These are phyloP conservation scores for Ophiocordyceps camponoti-saundersi DNA, from an alignment of 2,329 filamentous ascomycete species.

Conservation along the genomic window DNA sequence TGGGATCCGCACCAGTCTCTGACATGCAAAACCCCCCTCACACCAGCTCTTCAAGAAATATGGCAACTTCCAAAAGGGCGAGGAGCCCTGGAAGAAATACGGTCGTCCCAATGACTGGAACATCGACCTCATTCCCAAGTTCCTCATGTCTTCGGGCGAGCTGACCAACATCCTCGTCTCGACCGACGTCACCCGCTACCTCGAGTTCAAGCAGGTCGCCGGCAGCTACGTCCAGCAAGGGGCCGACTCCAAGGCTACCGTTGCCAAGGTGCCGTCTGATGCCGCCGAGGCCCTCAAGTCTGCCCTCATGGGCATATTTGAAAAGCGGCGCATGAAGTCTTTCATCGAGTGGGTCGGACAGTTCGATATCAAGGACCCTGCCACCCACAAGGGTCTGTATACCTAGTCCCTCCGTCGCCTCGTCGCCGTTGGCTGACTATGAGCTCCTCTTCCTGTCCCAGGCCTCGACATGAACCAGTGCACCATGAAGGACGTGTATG, in stretches of 20 bases:
- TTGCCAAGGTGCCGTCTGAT: conserved; percentile 93
- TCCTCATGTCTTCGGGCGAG: conserved; percentile 97
- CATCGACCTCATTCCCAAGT: conserved; percentile 95
- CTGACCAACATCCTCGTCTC: conserved; percentile 97
- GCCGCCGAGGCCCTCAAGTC: conserved; percentile 80
- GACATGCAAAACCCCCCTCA: not conserved
- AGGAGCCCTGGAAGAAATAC: conserved; percentile 97
- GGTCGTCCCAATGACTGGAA: conserved; percentile 97
- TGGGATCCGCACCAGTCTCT: conserved; percentile 4
- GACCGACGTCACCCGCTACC: conserved; percentile 76
- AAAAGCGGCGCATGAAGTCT: conserved; percentile 92
- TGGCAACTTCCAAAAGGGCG: conserved; percentile 59
- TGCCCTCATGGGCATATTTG: conserved; percentile 90
- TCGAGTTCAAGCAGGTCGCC: conserved; percentile 87
- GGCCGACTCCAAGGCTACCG: conserved; percentile 62
- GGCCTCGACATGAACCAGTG: conserved; percentile 63
- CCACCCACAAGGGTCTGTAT: conserved; percentile 70
- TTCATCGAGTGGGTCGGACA: conserved; percentile 92
- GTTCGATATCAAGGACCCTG: conserved; percentile 66
- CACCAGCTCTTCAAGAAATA: conserved; percentile 88
- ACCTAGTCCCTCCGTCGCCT: not conserved
- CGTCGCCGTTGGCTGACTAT: not conserved
- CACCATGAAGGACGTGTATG: conserved; percentile 97
- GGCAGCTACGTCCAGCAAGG: conserved; percentile 95
- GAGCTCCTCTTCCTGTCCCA: conserved; percentile 13